These are phyloP conservation scores for Flammula alnicola DNA, from an alignment of 1,284 basidiomycete species.

Conservation along the genomic window DNA sequence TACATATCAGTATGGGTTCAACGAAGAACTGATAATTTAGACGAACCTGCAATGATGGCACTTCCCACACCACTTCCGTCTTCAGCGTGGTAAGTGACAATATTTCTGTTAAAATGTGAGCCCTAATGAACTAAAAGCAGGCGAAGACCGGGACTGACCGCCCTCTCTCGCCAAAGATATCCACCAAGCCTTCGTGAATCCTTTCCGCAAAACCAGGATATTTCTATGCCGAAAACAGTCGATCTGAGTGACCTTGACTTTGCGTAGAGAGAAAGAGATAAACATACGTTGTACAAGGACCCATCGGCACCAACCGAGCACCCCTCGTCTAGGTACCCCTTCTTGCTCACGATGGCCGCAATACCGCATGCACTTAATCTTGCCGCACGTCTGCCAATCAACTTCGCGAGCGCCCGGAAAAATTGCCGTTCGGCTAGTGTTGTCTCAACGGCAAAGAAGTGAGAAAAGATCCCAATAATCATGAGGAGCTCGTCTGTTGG, in stretches of 20 bases:
- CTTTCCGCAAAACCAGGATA: conserved; percentile 92
- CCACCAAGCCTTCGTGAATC: conserved; percentile 86
- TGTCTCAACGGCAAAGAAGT: conserved; percentile 94
- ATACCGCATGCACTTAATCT: conserved; percentile 92
- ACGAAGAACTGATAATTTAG: background rate
- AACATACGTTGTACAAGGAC: conserved; percentile 86
- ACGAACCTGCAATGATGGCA: conserved; percentile 90
- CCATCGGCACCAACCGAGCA: conserved; percentile 93
- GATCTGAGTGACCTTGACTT: background rate
- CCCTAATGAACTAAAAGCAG: background rate
- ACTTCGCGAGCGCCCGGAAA: conserved; percentile 89
- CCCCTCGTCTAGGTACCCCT: conserved; percentile 88
- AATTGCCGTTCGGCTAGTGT: conserved; percentile 94
- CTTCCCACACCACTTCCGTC: conserved; percentile 96
- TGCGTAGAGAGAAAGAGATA: background rate
- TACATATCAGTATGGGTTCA: background rate
- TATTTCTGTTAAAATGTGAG: conserved; percentile 57
- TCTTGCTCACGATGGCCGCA: conserved; percentile 92
- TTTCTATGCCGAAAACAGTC: conserved; percentile 64
- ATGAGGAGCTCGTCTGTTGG: conserved; percentile 97
- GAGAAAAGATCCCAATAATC: conserved; percentile 94
- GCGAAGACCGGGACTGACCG: conserved; percentile 51
- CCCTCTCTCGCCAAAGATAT: conserved; percentile 95
- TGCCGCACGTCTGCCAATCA: conserved; percentile 90
- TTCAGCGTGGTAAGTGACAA: conserved; percentile 90